phyloP scores from a whole-genome alignment of 2,329 filamentous ascomycete genomes.

The Fusarium xyrophilum region DNA sequence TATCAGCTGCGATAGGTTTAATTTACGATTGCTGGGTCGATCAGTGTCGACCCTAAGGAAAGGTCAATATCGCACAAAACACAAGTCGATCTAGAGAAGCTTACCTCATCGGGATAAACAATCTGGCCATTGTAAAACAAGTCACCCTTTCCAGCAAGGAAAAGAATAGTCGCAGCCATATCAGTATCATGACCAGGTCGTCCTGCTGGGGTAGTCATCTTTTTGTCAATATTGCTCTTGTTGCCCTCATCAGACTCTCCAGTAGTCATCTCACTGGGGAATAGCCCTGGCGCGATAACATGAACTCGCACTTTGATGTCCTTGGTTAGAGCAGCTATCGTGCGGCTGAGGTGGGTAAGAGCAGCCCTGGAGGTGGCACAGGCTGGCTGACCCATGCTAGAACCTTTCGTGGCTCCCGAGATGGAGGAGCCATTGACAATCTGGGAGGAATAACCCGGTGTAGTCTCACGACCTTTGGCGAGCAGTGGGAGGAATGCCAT shows the following conservation, averaged over 20 bases:
- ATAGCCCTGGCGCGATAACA: background rate
- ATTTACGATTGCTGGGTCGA: background rate
- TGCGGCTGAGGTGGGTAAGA: slow-evolving; percentile 4
- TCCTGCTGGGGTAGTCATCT: slow-evolving; percentile 1
- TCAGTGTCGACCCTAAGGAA: background rate
- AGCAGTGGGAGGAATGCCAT: background rate
- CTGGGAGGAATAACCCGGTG: background rate
- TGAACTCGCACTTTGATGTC: slow-evolving; percentile 11
- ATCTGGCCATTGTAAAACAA: slow-evolving; percentile 13
- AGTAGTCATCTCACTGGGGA: slow-evolving; percentile 8
- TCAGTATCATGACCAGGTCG: slow-evolving; percentile 1
- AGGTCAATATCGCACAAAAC: fast-evolving
- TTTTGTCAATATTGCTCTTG: background rate
- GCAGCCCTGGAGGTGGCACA: slow-evolving; percentile 8
- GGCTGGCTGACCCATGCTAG: background rate
- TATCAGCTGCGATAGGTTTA: fast-evolving
- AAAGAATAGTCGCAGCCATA: slow-evolving; percentile 6
- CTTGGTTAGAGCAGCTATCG: slow-evolving; percentile 5
- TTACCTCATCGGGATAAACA: slow-evolving; percentile 1
- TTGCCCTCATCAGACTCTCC: background rate
- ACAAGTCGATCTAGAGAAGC: fast-evolving
- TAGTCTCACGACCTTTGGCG: background rate
- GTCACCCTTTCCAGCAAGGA: slow-evolving; percentile 3
- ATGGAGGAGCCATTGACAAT: background rate
- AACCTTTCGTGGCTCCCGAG: background rate